phyloP scores from a whole-genome alignment of 257 asterid species.

The Solanum clarkiae region DNA sequence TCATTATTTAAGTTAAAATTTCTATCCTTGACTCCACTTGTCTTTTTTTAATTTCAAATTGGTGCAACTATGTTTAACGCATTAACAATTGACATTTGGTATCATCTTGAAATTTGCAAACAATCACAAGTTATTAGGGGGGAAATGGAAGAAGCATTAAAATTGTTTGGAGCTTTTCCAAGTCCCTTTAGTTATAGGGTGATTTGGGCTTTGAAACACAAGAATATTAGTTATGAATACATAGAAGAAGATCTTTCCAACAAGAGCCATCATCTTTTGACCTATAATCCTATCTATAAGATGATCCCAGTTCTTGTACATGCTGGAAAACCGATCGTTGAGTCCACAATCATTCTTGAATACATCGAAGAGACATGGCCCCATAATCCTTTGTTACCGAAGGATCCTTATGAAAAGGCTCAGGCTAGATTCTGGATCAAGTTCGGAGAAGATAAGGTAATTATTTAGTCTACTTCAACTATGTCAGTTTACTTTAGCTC shows the following conservation, averaged over 20 bases:
- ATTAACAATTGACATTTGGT: not conserved
- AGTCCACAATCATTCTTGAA: constrained; percentile 20
- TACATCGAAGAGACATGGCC: constrained; percentile 26
- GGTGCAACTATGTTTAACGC: not conserved
- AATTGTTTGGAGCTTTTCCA: constrained; percentile 12
- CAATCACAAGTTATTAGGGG: not conserved
- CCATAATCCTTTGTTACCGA: constrained; percentile 7
- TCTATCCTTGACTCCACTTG: not conserved
- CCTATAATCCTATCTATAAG: constrained; percentile 12
- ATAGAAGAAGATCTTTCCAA: constrained; percentile 15
- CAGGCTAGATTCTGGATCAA: constrained; percentile 19
- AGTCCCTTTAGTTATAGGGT: constrained; percentile 8
- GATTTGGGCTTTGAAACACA: constrained; percentile 14
- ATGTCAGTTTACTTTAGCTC: not conserved
- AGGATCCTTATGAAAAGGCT: constrained; percentile 4
- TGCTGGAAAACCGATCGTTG: constrained; percentile 10
- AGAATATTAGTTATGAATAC: constrained; percentile 13
- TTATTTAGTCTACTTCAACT: not conserved
- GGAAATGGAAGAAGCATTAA: constrained; percentile 7
- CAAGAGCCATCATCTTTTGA: constrained; percentile 7
- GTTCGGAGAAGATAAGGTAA: constrained; percentile 9
- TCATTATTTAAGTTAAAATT: not conserved
- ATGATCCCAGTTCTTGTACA: constrained; percentile 15
- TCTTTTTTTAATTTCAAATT: not conserved
- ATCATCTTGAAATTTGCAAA: not conserved